These are phyloP conservation scores for Oryza australiensis DNA, from an alignment of 176 grass and related monocot genomes.

Conservation along the genomic window DNA sequence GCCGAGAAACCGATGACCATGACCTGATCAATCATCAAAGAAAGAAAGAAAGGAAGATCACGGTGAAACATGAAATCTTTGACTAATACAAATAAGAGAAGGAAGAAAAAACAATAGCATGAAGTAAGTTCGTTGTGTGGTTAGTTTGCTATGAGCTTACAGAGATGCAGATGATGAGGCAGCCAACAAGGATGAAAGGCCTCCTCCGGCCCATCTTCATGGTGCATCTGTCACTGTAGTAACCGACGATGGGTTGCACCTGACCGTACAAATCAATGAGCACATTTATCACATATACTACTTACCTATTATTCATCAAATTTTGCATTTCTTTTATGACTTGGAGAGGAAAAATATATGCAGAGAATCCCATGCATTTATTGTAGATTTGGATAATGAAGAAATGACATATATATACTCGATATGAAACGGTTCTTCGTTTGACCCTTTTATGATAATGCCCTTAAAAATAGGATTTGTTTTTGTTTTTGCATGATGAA, in stretches of 20 bases:
- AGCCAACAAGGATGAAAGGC: slow-evolving; percentile 81
- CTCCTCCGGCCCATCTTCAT: slow-evolving; percentile 57
- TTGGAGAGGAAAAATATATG: background rate
- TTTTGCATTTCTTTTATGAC: background rate
- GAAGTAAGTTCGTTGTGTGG: too few species aligned
- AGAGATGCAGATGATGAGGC: slow-evolving; percentile 53
- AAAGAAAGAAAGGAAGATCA: background rate
- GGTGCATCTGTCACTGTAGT: slow-evolving; percentile 74
- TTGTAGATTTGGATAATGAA: background rate
- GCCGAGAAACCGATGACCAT: slow-evolving; percentile 73
- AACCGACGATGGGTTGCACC: slow-evolving; percentile 60
- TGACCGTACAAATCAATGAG: background rate
- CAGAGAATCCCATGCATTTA: background rate
- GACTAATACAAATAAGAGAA: background rate
- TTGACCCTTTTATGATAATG: background rate
- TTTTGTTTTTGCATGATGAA: background rate
- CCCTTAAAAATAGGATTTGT: background rate
- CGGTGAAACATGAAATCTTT: background rate
- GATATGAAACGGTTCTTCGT: too few species aligned
- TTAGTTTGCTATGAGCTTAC: background rate
- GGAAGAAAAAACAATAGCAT: background rate
- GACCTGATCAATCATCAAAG: slow-evolving; percentile 21
- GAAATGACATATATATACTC: background rate
- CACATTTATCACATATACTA: background rate
- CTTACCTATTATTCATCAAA: background rate